These are phyloP conservation scores for Schwanniomyces yamadae DNA, from an alignment of 805 yeast genomes.

Conservation along the genomic window DNA sequence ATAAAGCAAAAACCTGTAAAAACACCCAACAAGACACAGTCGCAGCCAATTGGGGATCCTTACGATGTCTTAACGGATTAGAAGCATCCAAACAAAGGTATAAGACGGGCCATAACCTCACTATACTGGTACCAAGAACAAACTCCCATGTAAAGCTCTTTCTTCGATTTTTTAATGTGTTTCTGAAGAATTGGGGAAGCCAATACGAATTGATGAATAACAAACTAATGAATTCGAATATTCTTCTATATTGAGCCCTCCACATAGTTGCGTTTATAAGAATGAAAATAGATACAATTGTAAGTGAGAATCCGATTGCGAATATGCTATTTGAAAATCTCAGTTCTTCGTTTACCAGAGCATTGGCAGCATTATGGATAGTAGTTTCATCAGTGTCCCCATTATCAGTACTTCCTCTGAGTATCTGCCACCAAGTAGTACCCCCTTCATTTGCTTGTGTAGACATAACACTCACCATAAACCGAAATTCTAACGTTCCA, in stretches of 20 bases:
- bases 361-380: constrained; percentile 5
- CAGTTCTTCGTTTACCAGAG: constrained; percentile 16
- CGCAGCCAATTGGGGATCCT: constrained; percentile 50
- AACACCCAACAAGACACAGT: constrained; percentile 54
- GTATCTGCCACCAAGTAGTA: constrained; percentile 62
- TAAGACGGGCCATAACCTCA: constrained; percentile 62
- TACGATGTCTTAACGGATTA: constrained; percentile 72
- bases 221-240: constrained; percentile 57
- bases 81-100: constrained; percentile 54
- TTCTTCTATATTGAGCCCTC: constrained; percentile 55
- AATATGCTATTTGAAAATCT: constrained; percentile 24
- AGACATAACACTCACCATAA: constrained; percentile 61
- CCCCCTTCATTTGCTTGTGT: constrained; percentile 73
- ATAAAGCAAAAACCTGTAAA: constrained; percentile 57
- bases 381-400: constrained; percentile 1
- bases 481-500: constrained; percentile 72
- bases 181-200: constrained; percentile 86
- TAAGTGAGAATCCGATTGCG: constrained; percentile 24
- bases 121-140: constrained; percentile 62
- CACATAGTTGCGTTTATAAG: constrained; percentile 58
- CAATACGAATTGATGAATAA: constrained; percentile 67
- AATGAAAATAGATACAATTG: constrained; percentile 46
- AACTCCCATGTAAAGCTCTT: constrained; percentile 70
- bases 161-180: constrained; percentile 65
- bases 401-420: constrained; percentile 52